Percentiles rank a stretch among this genome's conserved stretches.
Conservation (phyloP, 768 basidiomycete species). For the Dioszegia aurantiaca region DNA sequence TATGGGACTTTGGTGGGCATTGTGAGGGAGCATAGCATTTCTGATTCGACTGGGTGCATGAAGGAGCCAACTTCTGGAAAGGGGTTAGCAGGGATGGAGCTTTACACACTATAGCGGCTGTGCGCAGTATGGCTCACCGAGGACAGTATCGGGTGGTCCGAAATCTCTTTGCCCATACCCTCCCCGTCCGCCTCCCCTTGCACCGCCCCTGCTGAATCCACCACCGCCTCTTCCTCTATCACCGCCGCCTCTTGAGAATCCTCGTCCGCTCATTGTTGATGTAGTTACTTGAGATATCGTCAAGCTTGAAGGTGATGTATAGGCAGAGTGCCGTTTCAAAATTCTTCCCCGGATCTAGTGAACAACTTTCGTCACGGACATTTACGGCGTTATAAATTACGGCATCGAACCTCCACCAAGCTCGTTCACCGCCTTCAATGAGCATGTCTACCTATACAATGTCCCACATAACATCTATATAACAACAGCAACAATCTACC, state of each 20-base stretch:
- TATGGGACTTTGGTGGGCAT: conserved; percentile 90
- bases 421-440: background rate
- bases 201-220: conserved; percentile 31
- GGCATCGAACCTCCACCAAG: background rate
- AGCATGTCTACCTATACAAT: background rate
- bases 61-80: conserved; percentile 84
- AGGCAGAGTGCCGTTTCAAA: background rate
- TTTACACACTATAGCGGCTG: background rate
- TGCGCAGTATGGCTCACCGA: conserved; percentile 47
- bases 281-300: background rate
- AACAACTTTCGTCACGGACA: background rate
- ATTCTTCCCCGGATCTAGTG: background rate
- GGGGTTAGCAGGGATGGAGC: too few species aligned
- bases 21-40: conserved; percentile 89
- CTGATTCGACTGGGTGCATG: conserved; percentile 91
- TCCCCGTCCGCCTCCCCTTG: conserved; percentile 51
- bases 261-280: conserved; percentile 39
- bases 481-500: too few species aligned
- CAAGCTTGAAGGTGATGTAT: background rate
- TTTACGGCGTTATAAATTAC: conserved; percentile 11
- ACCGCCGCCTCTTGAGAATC: conserved; percentile 45
- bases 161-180: conserved; percentile 52
- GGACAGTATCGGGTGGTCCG: conserved; percentile 56
- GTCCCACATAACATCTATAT: background rate
- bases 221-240: conserved; percentile 35